Conservation (phyloP, 148 eudicot genomes). For the Dysphania ambrosioides region DNA sequence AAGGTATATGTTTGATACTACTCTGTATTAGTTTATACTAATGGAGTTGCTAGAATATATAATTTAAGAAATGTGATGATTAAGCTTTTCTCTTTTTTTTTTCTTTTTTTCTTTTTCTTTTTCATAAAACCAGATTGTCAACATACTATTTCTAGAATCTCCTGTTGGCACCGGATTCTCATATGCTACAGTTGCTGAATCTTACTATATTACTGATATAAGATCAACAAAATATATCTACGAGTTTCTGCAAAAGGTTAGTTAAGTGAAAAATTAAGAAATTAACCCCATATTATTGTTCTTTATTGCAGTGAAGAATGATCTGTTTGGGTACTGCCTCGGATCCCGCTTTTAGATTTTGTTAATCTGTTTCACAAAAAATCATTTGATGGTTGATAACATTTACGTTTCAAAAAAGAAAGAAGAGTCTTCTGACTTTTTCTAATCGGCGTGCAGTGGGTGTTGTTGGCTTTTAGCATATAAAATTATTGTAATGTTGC, state of each 20-base stretch:
- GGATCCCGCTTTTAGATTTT: background rate
- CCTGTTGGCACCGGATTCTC: conserved; percentile 15
- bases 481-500: background rate
- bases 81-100: background rate
- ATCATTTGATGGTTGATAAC: no score
- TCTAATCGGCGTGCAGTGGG: background rate
- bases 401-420: no score
- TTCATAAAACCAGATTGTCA: background rate
- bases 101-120: background rate
- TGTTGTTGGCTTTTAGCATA: background rate
- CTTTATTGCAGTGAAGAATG: background rate
- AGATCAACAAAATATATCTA: conserved; percentile 2
- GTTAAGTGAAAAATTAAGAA: background rate
- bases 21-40: background rate
- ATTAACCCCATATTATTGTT: background rate
- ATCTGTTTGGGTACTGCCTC: background rate
- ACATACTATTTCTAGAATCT: conserved; percentile 10
- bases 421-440: background rate
- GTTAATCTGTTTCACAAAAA: no score
- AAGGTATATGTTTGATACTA: background rate
- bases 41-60: background rate
- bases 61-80: background rate
- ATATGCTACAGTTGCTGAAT: conserved; percentile 1
- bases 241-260: conserved; percentile 11
- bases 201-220: background rate